These are phyloP conservation scores for Solanum chacoense DNA, from an alignment of 305 asterid genomes.

Conservation along the genomic window DNA sequence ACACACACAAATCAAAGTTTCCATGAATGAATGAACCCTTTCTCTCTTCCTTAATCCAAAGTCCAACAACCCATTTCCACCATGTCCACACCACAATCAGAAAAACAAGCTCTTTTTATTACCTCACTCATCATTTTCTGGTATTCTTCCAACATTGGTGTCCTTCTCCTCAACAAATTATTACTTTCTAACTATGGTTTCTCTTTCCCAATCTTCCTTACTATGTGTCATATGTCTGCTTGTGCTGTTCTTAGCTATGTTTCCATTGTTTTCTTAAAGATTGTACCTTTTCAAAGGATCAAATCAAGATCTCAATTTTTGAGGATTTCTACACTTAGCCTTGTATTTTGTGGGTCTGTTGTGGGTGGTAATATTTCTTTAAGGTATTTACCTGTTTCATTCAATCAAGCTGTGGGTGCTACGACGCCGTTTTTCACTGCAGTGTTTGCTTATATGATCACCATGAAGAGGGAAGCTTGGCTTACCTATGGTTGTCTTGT, in stretches of 20 bases:
- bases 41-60: background rate
- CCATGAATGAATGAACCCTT: background rate
- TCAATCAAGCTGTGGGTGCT: conserved; percentile 96
- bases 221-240: conserved; percentile 99
- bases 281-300: conserved; percentile 76
- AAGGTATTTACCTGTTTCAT: conserved; percentile 69
- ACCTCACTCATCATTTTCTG: conserved; percentile 47
- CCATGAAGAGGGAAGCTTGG: conserved; percentile 82
- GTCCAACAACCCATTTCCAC: background rate
- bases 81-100: conserved; percentile 21
- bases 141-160: conserved; percentile 89
- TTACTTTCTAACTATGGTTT: conserved; percentile 88
- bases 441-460: conserved; percentile 70
- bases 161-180: conserved; percentile 80
- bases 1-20: background rate
- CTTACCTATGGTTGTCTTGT: conserved; percentile 74
- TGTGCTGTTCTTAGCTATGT: conserved; percentile 88
- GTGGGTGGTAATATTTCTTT: conserved; percentile 94
- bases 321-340: conserved; percentile 65
- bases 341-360: conserved; percentile 88
- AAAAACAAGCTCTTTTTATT: conserved; percentile 40
- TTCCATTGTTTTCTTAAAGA: conserved; percentile 62
- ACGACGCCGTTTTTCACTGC: conserved; percentile 98
- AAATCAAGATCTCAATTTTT: conserved; percentile 77
- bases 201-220: conserved; percentile 77